A percentile compares a stretch with the other conserved stretches of the same genome.
Evolutionary conservation across 257 asterid genomes (phyloP).

Genomic region (Fraxinus quadrangulata): DNA sequence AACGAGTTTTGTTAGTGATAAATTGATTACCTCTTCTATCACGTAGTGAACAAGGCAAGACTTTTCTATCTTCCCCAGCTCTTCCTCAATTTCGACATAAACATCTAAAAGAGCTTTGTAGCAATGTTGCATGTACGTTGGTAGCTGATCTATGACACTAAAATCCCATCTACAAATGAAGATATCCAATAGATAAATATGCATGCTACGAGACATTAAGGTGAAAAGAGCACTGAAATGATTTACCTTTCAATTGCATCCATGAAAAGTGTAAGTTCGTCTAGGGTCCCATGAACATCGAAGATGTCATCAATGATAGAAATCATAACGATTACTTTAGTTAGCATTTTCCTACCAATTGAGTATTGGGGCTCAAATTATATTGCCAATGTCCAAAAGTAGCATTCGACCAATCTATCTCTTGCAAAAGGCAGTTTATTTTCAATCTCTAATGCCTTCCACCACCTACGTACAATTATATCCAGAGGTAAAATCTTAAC

Average conservation of each 20-base stretch:
- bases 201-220: not conserved
- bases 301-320: constrained; percentile 25
- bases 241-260: constrained; percentile 9
- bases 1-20: too few relatives aligned
- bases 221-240: too few relatives aligned
- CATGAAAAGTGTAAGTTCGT: constrained; percentile 16
- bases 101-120: too few relatives aligned
- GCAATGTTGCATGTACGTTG: too few relatives aligned
- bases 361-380: constrained; percentile 19
- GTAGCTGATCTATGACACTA: too few relatives aligned
- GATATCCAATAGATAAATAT: not conserved
- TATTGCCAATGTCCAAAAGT: constrained; percentile 20
- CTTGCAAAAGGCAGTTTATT: constrained; percentile 26
- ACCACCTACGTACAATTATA: constrained; percentile 16
- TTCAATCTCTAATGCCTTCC: constrained; percentile 21
- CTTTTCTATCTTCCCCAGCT: not conserved
- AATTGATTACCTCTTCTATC: too few relatives aligned
- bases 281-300: constrained; percentile 20
- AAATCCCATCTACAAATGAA: not conserved
- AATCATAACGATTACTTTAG: constrained; percentile 14
- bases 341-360: constrained; percentile 8
- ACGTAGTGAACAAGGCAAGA: too few relatives aligned
- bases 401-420: constrained; percentile 29
- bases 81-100: too few relatives aligned
- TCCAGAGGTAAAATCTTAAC: not conserved